phyloP scores from a whole-genome alignment of 805 yeast genomes.

The Sugiyamaella mastotermitis region DNA sequence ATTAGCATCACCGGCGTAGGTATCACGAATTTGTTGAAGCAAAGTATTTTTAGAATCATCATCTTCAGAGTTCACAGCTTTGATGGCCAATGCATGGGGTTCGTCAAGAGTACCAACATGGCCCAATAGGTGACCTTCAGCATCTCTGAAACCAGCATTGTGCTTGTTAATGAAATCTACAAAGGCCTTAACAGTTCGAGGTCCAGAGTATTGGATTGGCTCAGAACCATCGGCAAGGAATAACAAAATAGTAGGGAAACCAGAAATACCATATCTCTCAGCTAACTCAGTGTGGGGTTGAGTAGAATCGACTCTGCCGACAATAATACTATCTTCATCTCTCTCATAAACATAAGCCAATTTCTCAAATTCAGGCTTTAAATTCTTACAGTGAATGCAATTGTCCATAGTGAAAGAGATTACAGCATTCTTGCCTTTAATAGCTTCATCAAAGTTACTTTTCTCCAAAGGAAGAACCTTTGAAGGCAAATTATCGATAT shows the following conservation, averaged over 20 bases:
- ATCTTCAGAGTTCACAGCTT: conserved; percentile 1
- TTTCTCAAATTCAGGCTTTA: conserved; percentile 45
- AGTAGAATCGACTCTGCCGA: conserved; percentile 45
- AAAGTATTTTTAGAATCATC: no score
- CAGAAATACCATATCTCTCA: conserved; percentile 36
- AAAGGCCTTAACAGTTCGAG: conserved; percentile 44
- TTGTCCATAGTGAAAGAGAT: conserved; percentile 49
- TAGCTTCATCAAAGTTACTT: conserved; percentile 37
- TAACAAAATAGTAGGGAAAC: conserved; percentile 51
- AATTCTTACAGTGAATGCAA: conserved; percentile 53
- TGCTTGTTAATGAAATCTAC: conserved; percentile 41
- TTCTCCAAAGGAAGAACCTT: conserved; percentile 29
- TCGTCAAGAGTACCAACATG: conserved; percentile 38
- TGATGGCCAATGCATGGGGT: conserved; percentile 25
- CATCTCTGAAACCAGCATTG: conserved; percentile 36
- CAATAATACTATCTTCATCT: conserved; percentile 33
- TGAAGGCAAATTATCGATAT: conserved; percentile 8
- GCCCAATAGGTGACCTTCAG: conserved; percentile 39
- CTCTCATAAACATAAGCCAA: conserved; percentile 43
- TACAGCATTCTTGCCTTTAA: conserved; percentile 31
- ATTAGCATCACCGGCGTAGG: conserved; percentile 2
- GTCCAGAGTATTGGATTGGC: conserved; percentile 46
- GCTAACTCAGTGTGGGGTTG: conserved; percentile 37
- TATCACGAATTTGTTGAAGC: no score
- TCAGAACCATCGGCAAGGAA: conserved; percentile 44